Evolutionary conservation across 2,329 filamentous ascomycete species (phyloP), one percentile per base, ranked within the genome.

Genomic region (Alternaria sp.): DNA sequence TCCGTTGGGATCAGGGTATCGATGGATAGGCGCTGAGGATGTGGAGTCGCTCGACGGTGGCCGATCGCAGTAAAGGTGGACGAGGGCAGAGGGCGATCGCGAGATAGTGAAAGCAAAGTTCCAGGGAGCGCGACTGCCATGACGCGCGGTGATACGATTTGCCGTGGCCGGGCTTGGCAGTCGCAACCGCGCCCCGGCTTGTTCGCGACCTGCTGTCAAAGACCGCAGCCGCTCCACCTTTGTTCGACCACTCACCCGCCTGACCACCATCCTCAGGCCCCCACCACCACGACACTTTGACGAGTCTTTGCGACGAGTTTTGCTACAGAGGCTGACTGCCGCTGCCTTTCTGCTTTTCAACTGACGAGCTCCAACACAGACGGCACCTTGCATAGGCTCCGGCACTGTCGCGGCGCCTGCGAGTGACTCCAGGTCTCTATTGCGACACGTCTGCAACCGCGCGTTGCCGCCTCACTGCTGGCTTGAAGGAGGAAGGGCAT

Each of bases 401-500:
- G 51, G n/a, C 43, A 26, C 44, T 43, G 46, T 47, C 42, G 36
- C 41, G 53, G 30, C 54, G 38, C 39, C 49, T 42, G 30, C 48
- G 39, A 51, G 41, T 36, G 24, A 43, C 52, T 60, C 16, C 26
- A 18, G 43, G 43, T 41, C 43, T 57, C 52, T 16, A 38, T 57
- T 43, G 39, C 59, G 43, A 64, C 54, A 55, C 54, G 49, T 47
- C 66, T 54, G 64, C 64, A 55, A 54, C 62, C 52, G 65, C 65
- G 64, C 62, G 51, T 65, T 67, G 46, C 61, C 65, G 56, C 62
- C 59, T 53, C 59, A 54, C 61, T 51, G 63, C 59, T 67, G 66
- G 73, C 63, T 65, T 67, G 71, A 71, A 72, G 72, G 73, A 66
- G 66, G 72, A 66, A 70, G 70, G 66, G 62, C 63, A 67, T 62